These are phyloP conservation scores for Simmondsia chinensis DNA, from an alignment of 148 eudicot genomes.

Conservation along the genomic window DNA sequence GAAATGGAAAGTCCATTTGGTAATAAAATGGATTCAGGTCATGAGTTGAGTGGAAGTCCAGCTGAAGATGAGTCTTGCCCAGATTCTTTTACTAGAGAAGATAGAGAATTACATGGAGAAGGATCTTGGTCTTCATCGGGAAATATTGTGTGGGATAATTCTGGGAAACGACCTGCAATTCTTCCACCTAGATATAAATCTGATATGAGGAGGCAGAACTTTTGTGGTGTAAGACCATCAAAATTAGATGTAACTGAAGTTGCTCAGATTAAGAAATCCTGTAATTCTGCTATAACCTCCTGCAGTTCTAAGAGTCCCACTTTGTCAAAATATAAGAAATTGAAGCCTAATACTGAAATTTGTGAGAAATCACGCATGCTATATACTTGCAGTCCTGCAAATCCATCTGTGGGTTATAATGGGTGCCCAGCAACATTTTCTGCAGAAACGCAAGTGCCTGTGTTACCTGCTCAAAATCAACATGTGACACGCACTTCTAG, in stretches of 20 bases:
- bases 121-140: slow-evolving; percentile 5
- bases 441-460: slow-evolving; percentile 12
- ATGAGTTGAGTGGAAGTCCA: slow-evolving; percentile 6
- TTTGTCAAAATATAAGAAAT: slow-evolving; percentile 3
- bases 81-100: slow-evolving; percentile 8
- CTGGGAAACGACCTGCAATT: slow-evolving; percentile 7
- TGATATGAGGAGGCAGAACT: slow-evolving; percentile 7
- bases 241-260: slow-evolving; percentile 6
- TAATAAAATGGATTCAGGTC: slow-evolving; percentile 9
- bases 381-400: slow-evolving; percentile 7
- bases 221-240: slow-evolving; percentile 12
- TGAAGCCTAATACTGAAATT: slow-evolving; percentile 7
- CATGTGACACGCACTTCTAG: slow-evolving; percentile 11
- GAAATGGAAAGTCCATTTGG: slow-evolving; percentile 11
- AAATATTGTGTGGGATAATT: no score
- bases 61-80: slow-evolving; percentile 17
- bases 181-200: slow-evolving; percentile 10
- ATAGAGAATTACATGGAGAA: slow-evolving; percentile 15
- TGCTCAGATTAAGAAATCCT: slow-evolving; percentile 5
- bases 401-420: slow-evolving; percentile 4
- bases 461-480: slow-evolving; percentile 4
- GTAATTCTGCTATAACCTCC: slow-evolving; percentile 5
- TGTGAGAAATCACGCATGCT: slow-evolving; percentile 7
- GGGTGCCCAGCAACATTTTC: slow-evolving; percentile 8
- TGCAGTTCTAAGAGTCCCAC: slow-evolving; percentile 9